These are phyloP conservation scores for Neofusicoccum cordaticola DNA, from an alignment of 2,329 filamentous ascomycete genomes.

Conservation along the genomic window DNA sequence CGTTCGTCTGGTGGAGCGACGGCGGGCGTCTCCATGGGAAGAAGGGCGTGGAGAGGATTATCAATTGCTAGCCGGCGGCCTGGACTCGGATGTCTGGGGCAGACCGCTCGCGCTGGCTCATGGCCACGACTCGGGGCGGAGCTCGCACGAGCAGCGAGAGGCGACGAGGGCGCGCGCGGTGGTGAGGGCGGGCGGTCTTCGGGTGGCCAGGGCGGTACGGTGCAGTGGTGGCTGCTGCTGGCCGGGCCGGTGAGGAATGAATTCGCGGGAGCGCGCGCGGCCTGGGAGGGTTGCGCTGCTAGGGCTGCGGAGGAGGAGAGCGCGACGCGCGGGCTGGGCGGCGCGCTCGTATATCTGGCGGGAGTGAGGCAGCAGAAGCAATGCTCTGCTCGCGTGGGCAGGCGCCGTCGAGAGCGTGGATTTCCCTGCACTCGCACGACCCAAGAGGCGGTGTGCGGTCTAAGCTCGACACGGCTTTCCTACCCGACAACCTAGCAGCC, in stretches of 20 bases:
- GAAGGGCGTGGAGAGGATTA: neutral
- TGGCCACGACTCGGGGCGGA: slow-evolving; percentile 16
- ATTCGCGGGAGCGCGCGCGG: neutral
- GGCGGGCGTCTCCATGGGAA: slow-evolving; percentile 16
- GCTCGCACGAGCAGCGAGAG: slow-evolving; percentile 8
- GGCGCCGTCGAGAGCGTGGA: neutral
- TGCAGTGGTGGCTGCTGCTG: neutral
- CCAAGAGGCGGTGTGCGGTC: slow-evolving; percentile 12
- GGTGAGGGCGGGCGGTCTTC: slow-evolving; percentile 1
- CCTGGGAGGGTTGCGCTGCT: neutral
- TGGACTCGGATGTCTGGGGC: slow-evolving; percentile 15
- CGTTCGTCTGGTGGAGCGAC: slow-evolving; percentile 18
- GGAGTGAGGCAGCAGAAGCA: neutral
- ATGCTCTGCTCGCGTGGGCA: slow-evolving; percentile 13
- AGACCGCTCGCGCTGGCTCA: slow-evolving; percentile 8
- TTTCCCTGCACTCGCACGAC: slow-evolving; percentile 8
- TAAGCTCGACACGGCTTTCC: slow-evolving; percentile 11
- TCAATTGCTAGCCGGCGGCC: slow-evolving; percentile 17
- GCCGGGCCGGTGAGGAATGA: neutral
- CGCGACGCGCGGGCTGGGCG: neutral
- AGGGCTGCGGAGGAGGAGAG: neutral
- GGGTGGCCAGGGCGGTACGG: slow-evolving; percentile 9
- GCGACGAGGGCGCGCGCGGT: slow-evolving; percentile 1
- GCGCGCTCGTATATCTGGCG: slow-evolving; percentile 3
- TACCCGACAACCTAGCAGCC: slow-evolving; percentile 15